Conservation (phyloP, 768 basidiomycete species). For the Phanerochaete carnosa region DNA sequence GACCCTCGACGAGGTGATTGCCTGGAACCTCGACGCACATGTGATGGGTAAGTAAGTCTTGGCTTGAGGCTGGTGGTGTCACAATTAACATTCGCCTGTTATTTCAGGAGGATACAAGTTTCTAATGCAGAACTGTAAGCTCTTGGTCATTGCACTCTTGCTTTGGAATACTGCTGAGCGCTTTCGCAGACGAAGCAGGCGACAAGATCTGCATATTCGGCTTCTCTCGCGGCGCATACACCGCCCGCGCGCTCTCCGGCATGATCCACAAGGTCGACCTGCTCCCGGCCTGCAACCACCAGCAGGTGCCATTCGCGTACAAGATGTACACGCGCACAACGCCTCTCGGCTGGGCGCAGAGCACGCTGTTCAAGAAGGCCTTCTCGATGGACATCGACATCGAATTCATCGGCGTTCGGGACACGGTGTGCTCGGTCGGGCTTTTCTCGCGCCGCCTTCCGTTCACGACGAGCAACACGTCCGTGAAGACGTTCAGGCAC, state of each 20-base stretch:
- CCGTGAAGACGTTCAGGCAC: conserved; percentile 65
- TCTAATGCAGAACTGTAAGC: conserved; percentile 57
- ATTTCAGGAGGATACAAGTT: conserved; percentile 50
- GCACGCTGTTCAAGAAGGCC: conserved; percentile 55
- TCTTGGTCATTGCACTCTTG: neutral
- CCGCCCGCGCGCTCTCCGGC: conserved; percentile 47
- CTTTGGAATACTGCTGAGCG: neutral
- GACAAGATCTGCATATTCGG: conserved; percentile 64
- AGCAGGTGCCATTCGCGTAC: conserved; percentile 58
- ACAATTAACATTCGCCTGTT: neutral
- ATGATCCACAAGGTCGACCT: conserved; percentile 51
- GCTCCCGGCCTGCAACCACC: conserved; percentile 26
- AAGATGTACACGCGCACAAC: conserved; percentile 47
- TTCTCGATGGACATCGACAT: conserved; percentile 73
- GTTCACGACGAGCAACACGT: conserved; percentile 58
- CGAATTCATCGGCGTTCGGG: conserved; percentile 76
- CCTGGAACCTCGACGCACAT: conserved; percentile 60
- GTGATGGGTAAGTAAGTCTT: conserved; percentile 52
- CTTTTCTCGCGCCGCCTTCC: conserved; percentile 60
- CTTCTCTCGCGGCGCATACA: conserved; percentile 63
- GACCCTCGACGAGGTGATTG: conserved; percentile 58
- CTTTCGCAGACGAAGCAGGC: conserved; percentile 35
- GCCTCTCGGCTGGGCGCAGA: conserved; percentile 40
- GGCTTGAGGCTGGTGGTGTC: no score
- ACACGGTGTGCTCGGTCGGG: conserved; percentile 71